Evolutionary conservation across 1,284 basidiomycete genomes (phyloP), one percentile per base, ranked within the genome.

Genomic region (Volvariella volvacea): DNA sequence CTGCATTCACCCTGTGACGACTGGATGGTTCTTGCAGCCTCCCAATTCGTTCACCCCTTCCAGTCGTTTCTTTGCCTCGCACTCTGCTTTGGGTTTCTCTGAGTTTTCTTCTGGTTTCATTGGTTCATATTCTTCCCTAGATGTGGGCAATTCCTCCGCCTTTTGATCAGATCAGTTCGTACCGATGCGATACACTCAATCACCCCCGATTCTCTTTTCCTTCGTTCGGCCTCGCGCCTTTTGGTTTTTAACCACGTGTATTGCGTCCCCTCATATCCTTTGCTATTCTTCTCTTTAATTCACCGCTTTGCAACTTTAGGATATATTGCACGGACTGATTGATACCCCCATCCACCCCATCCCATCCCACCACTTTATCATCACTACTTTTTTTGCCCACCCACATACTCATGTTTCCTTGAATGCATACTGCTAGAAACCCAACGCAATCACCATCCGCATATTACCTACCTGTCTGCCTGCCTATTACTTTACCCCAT

Each of bases 181-280:
- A 39, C 36, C 42, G 45, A 46, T 47, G 54, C 52, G 52, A 55
- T 52, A 55, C 52, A 53, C 52, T 22, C 15, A 16, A n/a, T 22
- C 32, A 38, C 22, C 46, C 41, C 42, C 22, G 16, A 12, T 32
- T 12, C 30, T 28, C 20, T 14, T 21, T 28, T 15, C 34, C 40
- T 20, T 22, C 32, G 33, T 36, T 45, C 50, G 43, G 33, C 30
- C 38, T 41, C 38, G 21, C 44, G 33, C 42, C 40, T 32, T 21
- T 47, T 43, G 43, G 22, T 41, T 19, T 40, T 34, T 30, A 20
- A 33, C 32, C n/a, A n/a, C n/a, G 28, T 46, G 55, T 55, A 56
- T 55, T 56, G 55, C 55, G 55, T 50, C n/a, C n/a, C n/a, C n/a
- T n/a, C 44, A 40, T 50, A 46, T 28, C 25, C 25, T 28, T 28